Conservation (phyloP, 768 basidiomycete species). For the Gymnopilus junonius region DNA sequence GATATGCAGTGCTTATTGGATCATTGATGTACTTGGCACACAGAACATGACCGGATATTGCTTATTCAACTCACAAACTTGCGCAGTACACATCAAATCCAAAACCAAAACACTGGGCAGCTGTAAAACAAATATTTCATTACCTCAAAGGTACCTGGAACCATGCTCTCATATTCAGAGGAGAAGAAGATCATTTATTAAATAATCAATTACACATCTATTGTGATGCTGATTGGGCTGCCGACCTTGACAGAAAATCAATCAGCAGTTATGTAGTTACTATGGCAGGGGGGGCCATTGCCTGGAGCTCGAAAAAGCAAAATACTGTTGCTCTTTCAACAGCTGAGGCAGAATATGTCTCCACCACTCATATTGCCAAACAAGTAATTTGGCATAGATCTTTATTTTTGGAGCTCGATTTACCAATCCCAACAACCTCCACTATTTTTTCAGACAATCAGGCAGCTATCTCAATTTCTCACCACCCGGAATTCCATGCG, state of each 20-base stretch:
- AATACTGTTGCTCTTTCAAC: conserved; percentile 13
- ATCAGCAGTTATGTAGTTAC: conserved; percentile 23
- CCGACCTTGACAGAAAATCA: conserved; percentile 16
- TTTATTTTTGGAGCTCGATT: conserved; percentile 20
- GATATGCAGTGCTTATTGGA: conserved; percentile 17
- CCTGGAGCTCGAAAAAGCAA: conserved; percentile 43
- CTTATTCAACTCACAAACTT: conserved; percentile 1
- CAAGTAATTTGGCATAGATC: conserved; percentile 40
- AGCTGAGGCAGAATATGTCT: conserved; percentile 50
- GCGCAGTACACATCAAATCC: not conserved
- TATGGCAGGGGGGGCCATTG: conserved; percentile 37
- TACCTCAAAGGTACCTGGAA: not conserved
- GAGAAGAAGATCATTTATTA: not conserved
- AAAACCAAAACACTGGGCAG: not conserved
- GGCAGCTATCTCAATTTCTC: conserved; percentile 15
- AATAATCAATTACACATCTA: not conserved
- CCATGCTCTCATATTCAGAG: not conserved
- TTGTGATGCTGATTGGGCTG: conserved; percentile 27
- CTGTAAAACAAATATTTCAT: not conserved
- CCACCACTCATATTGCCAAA: conserved; percentile 30
- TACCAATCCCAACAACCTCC: conserved; percentile 11
- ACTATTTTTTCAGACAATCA: conserved; percentile 22
- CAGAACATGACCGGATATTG: conserved; percentile 21
- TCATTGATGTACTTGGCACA: conserved; percentile 25
- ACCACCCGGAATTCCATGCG: conserved; percentile 17